Conservation (phyloP, 2,329 filamentous ascomycete species). For the Sclerotinia nivalis region DNA sequence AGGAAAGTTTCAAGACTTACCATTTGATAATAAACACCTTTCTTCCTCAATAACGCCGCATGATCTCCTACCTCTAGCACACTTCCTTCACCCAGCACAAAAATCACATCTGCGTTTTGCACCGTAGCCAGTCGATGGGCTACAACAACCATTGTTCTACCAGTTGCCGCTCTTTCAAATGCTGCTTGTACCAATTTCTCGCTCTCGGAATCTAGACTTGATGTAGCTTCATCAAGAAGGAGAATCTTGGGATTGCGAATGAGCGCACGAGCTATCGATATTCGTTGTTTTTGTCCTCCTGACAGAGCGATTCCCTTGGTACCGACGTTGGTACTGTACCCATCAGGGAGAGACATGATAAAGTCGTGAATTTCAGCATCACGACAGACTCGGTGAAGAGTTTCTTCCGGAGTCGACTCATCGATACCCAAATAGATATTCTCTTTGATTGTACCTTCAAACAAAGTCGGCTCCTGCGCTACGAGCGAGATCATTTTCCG, state of each 20-base stretch:
- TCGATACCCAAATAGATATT: constrained; percentile 67
- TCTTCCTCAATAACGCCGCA: constrained; percentile 31
- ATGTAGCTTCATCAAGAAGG: constrained; percentile 61
- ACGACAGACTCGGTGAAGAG: constrained; percentile 49
- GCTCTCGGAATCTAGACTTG: constrained; percentile 55
- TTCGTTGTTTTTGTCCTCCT: constrained; percentile 57
- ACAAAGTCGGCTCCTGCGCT: constrained; percentile 70
- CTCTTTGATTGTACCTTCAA: constrained; percentile 63
- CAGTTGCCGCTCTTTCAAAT: constrained; percentile 62
- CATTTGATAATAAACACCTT: constrained; percentile 40
- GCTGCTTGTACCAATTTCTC: constrained; percentile 63
- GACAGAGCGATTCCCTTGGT: constrained; percentile 50
- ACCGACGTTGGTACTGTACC: constrained; percentile 51
- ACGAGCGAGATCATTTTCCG: constrained; percentile 68
- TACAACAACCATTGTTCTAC: constrained; percentile 74
- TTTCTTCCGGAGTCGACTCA: constrained; percentile 43
- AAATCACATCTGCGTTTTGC: constrained; percentile 59
- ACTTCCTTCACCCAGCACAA: constrained; percentile 38
- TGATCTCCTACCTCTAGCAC: constrained; percentile 38
- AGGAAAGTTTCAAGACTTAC: constrained; percentile 27
- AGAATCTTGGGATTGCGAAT: constrained; percentile 54
- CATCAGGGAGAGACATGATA: constrained; percentile 53
- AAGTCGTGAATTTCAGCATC: constrained; percentile 56
- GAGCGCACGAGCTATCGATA: constrained; percentile 56
- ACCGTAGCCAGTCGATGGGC: constrained; percentile 77